Evolutionary conservation across 306 rosid genomes (phyloP), one percentile per base, ranked within the genome.

Genomic region (Cucumis cinereus): DNA sequence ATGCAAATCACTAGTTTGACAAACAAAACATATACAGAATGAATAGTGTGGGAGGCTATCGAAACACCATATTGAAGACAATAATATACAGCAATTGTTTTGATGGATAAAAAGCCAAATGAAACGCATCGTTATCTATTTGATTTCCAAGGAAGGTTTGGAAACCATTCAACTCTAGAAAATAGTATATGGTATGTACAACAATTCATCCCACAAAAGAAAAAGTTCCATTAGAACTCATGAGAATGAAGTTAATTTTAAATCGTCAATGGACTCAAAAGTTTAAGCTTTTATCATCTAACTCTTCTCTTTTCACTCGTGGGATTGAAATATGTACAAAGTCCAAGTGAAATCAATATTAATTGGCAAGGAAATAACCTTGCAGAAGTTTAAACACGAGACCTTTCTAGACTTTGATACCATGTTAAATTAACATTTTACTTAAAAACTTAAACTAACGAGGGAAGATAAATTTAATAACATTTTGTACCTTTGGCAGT

Each of bases 401-500:
- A 45, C 1, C 5, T 12, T 10, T 11, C 6, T 35, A 4, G 7
- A 43, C 4, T 45, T 6, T 45, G 6, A 45, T 45, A 45, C 0
- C 15, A 45, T 45, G 16, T 45, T 4, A 3, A 45, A 0, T 45
- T 9, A 12, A 6, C 5, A 0, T 0, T 45, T 4, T 4, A 45
- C 52, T 3, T 3, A 45, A 45, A 45, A 45, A 13, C 5, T 12
- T 45, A 4, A 45, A 5, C 4, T 3, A 1, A 12, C 12, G 16
- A 6, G 5, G 2, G 17, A 45, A 45, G 17, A 5, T 45, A 45
- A 45, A 45, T 45, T 45, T 45, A 45, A 45, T 41, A 4, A 63
- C 16, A 63, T n/a, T 33, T 35, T 26, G 57, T 76, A 78, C 84
- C 87, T 81, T 84, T 68, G 16, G 87, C 82, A 58, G 69, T 84